Conservation (phyloP, 2,329 filamentous ascomycete species). For the Ceratocystis smalleyi region DNA sequence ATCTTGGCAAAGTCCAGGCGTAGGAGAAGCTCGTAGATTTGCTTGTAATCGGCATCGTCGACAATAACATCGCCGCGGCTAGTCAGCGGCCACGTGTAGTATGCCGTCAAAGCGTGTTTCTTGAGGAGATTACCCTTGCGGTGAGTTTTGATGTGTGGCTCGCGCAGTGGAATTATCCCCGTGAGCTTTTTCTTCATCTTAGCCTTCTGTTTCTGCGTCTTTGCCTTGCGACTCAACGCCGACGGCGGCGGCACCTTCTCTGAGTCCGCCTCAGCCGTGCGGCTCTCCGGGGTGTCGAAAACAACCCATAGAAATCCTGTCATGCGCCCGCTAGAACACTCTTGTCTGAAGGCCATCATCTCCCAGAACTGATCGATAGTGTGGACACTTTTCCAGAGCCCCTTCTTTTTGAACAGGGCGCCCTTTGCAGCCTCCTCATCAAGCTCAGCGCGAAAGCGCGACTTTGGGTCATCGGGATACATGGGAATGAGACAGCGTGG, state of each 20-base stretch:
- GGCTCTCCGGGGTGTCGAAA: slow-evolving; percentile 40
- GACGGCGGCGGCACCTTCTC: background rate
- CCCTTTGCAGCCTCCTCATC: slow-evolving; percentile 62
- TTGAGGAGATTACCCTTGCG: slow-evolving; percentile 34
- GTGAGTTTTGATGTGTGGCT: slow-evolving; percentile 49
- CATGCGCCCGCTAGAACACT: slow-evolving; percentile 80
- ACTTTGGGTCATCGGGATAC: slow-evolving; percentile 91
- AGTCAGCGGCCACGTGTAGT: slow-evolving; percentile 49
- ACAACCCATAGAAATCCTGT: slow-evolving; percentile 94
- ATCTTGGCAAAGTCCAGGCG: slow-evolving; percentile 57
- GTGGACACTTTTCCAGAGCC: slow-evolving; percentile 69
- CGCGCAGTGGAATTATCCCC: slow-evolving; percentile 47
- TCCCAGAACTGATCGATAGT: slow-evolving; percentile 94
- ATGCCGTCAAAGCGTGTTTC: slow-evolving; percentile 37
- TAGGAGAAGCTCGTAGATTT: slow-evolving; percentile 52
- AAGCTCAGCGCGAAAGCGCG: slow-evolving; percentile 72
- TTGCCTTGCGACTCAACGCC: slow-evolving; percentile 11
- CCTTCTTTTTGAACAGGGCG: slow-evolving; percentile 37
- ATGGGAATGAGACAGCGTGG: slow-evolving; percentile 74
- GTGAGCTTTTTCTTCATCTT: slow-evolving; percentile 35
- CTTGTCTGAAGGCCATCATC: slow-evolving; percentile 90
- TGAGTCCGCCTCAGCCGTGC: slow-evolving; percentile 13
- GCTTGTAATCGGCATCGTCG: slow-evolving; percentile 48
- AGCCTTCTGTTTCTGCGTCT: slow-evolving; percentile 23
- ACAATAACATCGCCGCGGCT: slow-evolving; percentile 50